A percentile compares a stretch with the other conserved stretches of the same genome.
Conservation (phyloP, 2,329 filamentous ascomycete species). For the Cytospora mali region DNA sequence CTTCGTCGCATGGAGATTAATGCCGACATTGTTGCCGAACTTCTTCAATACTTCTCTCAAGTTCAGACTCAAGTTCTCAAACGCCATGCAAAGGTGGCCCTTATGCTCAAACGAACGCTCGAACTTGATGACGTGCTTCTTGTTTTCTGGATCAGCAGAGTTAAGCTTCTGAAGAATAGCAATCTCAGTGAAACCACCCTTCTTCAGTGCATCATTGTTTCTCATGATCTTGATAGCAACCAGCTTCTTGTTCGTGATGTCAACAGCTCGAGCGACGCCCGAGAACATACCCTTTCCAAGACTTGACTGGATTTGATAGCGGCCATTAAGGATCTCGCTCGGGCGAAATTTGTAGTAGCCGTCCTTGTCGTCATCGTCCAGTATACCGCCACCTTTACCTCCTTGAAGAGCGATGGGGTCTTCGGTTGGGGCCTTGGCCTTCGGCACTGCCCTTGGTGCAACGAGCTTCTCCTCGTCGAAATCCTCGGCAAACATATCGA, state of each 20-base stretch:
- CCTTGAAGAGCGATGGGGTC: constrained; percentile 51
- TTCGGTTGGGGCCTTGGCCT: constrained; percentile 41
- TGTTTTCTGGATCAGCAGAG: constrained; percentile 81
- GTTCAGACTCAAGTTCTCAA: constrained; percentile 93
- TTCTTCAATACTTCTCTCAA: constrained; percentile 93
- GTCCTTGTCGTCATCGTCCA: constrained; percentile 92
- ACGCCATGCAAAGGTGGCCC: constrained; percentile 92
- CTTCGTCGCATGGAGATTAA: constrained; percentile 84
- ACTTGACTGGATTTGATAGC: constrained; percentile 85
- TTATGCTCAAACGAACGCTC: constrained; percentile 91
- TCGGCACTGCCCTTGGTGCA: constrained; percentile 49
- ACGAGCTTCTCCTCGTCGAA: constrained; percentile 68
- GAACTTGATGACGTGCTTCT: constrained; percentile 88
- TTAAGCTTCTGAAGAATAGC: constrained; percentile 88
- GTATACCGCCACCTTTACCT: constrained; percentile 68
- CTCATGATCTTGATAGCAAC: constrained; percentile 98
- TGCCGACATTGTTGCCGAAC: constrained; percentile 90
- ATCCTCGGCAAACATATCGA: constrained; percentile 89
- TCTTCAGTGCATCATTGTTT: constrained; percentile 89
- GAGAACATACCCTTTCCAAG: constrained; percentile 96
- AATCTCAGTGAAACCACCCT: constrained; percentile 93
- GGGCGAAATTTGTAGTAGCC: constrained; percentile 96
- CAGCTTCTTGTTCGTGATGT: constrained; percentile 71
- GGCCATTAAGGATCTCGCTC: constrained; percentile 84
- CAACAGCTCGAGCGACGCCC: constrained; percentile 85